Evolutionary conservation across 2,329 filamentous ascomycete genomes (phyloP), one percentile per base, ranked within the genome.

Genomic region (Penicillium sp.): DNA sequence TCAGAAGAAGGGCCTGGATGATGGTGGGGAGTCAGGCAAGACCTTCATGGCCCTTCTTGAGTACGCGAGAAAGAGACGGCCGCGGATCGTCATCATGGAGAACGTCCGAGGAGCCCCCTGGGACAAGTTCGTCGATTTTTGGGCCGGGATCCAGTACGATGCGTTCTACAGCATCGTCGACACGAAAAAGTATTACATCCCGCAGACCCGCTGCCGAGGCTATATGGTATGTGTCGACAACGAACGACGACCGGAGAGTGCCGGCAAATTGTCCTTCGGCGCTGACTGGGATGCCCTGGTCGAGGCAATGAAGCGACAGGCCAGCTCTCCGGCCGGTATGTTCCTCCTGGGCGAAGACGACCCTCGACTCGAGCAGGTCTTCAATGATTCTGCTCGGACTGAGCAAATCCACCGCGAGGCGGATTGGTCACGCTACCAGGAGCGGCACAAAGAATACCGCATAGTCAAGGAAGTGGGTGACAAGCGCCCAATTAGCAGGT

Each of bases 161-260:
- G 76, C 76, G 0, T 59, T 61, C 0, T 74, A 72, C 39, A 53
- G 73, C 0, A 69, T 67, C 4, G 68, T 86, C 0, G 85, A 90
- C 56, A 85, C 81, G 0, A 89, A 89, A 60, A 67, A 85, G 3
- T 89, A 77, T 56, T 87, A 87, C 48, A 67, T 90, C 0, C 87
- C 87, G 0, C 87, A 91, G 44, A 88, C 84, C 0, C 73, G 83
- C 1, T 66, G 70, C 32, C 73, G 83, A 27, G 77, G 76, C 1
- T 86, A 86, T 57, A 70, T 84, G 52, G 58, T 85, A 24, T 79
- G 76, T 11, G 60, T 84, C n/a, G 70, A 79, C 46, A 66, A 54
- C 28, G n/a, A 29, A 29, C 29, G 47, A 4, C 58, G 54, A 10
- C 55, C 62, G 42, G 28, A 58, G 7, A 44, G 50, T 11, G 50